phyloP scores from a whole-genome alignment of 1,284 basidiomycete species.

The Malassezia cuniculi region DNA sequence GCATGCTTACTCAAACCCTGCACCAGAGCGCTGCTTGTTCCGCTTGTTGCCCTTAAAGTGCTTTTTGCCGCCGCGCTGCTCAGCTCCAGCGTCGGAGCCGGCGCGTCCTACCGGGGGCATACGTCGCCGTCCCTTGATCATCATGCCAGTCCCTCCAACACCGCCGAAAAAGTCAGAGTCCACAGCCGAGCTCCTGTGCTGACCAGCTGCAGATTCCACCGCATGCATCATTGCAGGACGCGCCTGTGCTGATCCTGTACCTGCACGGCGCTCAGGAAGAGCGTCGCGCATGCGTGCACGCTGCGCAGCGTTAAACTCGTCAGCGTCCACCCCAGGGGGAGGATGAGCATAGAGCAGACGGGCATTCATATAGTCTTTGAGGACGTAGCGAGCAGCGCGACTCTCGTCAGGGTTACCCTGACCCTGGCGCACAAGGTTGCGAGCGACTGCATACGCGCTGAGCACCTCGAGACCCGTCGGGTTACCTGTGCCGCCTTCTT shows the following conservation, averaged over 20 bases:
- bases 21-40: conserved; percentile 33
- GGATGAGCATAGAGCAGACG: conserved; percentile 78
- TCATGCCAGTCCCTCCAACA: conserved; percentile 53
- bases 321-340: conserved; percentile 56
- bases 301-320: conserved; percentile 65
- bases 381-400: conserved; percentile 74
- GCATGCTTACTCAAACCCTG: conserved; percentile 19
- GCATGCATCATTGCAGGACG: neutral
- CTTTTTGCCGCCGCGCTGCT: conserved; percentile 56
- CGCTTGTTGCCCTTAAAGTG: conserved; percentile 70
- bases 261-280: conserved; percentile 23
- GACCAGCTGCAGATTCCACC: conserved; percentile 16
- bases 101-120: conserved; percentile 46
- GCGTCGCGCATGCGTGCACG: conserved; percentile 54
- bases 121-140: conserved; percentile 48
- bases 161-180: conserved; percentile 74
- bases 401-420: conserved; percentile 97
- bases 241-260: too few species aligned
- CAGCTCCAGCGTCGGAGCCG: conserved; percentile 39
- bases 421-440: conserved; percentile 82
- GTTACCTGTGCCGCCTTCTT: conserved; percentile 72
- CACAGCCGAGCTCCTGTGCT: conserved; percentile 49
- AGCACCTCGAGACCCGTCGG: conserved; percentile 73
- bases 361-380: conserved; percentile 96
- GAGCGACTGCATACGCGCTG: conserved; percentile 62